Percentiles rank a stretch among this genome's conserved stretches.
Evolutionary conservation across 208 protist genomes (phyloP).

Genomic region (Novymonas esmeraldas): DNA sequence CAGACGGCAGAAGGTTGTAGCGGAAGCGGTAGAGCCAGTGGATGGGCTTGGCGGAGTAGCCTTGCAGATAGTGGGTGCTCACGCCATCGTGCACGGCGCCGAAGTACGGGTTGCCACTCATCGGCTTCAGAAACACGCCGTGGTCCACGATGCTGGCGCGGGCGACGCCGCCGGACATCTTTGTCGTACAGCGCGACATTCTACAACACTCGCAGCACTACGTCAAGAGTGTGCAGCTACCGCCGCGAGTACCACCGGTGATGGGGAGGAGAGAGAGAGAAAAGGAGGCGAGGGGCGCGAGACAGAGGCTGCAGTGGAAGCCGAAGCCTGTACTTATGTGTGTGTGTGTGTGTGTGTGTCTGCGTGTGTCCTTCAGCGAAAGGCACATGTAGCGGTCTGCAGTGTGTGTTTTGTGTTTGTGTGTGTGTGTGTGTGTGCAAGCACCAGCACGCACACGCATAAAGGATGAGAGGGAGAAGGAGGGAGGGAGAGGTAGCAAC

Average conservation of each 20-base stretch:
- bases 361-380: too few relatives aligned
- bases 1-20: slow-evolving; percentile 75
- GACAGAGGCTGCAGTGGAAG: too few relatives aligned
- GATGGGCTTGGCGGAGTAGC: slow-evolving; percentile 66
- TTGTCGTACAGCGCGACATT: slow-evolving; percentile 63
- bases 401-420: too few relatives aligned
- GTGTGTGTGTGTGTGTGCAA: not conserved
- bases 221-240: too few relatives aligned
- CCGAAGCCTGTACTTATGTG: too few relatives aligned
- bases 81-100: slow-evolving; percentile 69
- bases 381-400: too few relatives aligned
- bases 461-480: not conserved
- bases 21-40: slow-evolving; percentile 89
- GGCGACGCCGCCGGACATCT: slow-evolving; percentile 64
- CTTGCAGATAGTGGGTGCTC: slow-evolving; percentile 76
- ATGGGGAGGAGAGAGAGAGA: not conserved
- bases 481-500: too few relatives aligned
- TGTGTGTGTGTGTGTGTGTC: too few relatives aligned
- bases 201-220: not conserved
- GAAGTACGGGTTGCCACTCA: slow-evolving; percentile 77
- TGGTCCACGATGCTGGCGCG: slow-evolving; percentile 75
- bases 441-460: not conserved
- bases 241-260: not conserved
- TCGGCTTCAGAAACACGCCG: slow-evolving; percentile 74
- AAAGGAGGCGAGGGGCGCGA: not conserved